Evolutionary conservation across 2,329 filamentous ascomycete genomes (phyloP).

Genomic region (Raffaelea ambrosiae): DNA sequence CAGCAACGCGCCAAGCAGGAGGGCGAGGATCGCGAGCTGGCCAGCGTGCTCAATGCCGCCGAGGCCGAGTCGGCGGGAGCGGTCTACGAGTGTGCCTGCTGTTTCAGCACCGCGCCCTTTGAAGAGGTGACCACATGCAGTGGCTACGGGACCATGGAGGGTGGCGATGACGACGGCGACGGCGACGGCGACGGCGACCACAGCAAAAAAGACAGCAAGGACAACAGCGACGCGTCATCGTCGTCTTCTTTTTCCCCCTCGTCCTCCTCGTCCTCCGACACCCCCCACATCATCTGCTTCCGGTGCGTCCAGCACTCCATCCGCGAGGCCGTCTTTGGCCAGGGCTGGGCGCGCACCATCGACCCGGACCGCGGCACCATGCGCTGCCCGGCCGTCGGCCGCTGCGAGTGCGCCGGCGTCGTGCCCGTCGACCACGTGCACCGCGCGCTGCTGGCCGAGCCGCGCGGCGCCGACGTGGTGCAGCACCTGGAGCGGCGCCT

Average conservation of each 20-base stretch:
- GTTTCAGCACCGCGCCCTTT: conserved; percentile 62
- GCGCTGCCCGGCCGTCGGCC: conserved; percentile 70
- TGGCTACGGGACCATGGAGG: conserved; percentile 40
- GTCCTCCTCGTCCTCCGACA: too few species aligned
- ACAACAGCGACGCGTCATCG: not conserved
- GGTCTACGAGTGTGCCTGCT: conserved; percentile 68
- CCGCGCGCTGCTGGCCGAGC: conserved; percentile 62
- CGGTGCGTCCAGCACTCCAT: conserved; percentile 74
- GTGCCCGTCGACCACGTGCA: conserved; percentile 62
- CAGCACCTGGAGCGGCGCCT: conserved; percentile 71
- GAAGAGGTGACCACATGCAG: conserved; percentile 69
- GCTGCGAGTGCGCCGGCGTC: conserved; percentile 61
- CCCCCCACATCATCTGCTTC: conserved; percentile 72
- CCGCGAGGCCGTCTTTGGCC: conserved; percentile 84
- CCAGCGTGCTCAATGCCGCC: conserved; percentile 44
- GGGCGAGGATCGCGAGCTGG: conserved; percentile 43
- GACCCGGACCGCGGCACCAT: conserved; percentile 65
- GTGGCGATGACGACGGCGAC: not conserved
- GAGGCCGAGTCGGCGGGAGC: conserved; percentile 50
- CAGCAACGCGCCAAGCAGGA: conserved; percentile 34
- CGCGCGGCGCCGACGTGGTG: conserved; percentile 62
- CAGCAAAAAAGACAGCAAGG: not conserved
- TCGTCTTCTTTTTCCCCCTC: too few species aligned
- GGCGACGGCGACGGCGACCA: not conserved
- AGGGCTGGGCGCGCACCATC: conserved; percentile 80